Evolutionary conservation across 2,329 filamentous ascomycete species (phyloP), one percentile per base, ranked within the genome.

Genomic region (Aspergillus felis): DNA sequence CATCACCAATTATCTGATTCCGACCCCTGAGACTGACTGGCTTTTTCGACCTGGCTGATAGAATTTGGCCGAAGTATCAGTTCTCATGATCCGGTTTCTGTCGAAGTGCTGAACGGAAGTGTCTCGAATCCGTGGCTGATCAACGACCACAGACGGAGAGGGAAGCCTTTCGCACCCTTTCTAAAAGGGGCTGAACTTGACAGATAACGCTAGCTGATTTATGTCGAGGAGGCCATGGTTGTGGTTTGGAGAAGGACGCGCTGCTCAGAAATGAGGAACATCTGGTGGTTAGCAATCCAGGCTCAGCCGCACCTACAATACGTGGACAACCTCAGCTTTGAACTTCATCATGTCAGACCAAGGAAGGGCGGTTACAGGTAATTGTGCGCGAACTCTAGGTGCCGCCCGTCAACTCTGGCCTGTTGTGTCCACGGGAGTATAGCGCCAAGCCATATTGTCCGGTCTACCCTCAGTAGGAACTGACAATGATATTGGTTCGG

Each of bases 21-120:
- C 77, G 3, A 79, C 76, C 2, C 76, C 76, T 0, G 77, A 79
- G 57, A 77, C 74, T 14, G 77, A 79, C 64, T 79, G 77, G 77
- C 60, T 79, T 7, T 77, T 77, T 55, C 68, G 69, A 1, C 66
- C 71, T 8, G 64, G 58, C 8, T 55, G 58, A 20, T 64, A 53
- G 57, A 28, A 29, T 14, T 50, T 48, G n/a, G n/a, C 44, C 22
- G 14, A 7, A 24, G 4, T 6, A 4, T 47, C 44, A 25, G 12
- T 47, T 25, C 20, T 24, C 44, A 47, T 24, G 12, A 14, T 7
- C 14, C 14, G 32, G 14, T 17, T 38, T 17, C 32, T 17, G 14
- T 7, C 14, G 14, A 38, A n/a, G 32, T 38, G 32, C 32, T 38
- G 32, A 17, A 7, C 14, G 5, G 32, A 17, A 17, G 32, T 38